Evolutionary conservation across 306 rosid species (phyloP), one percentile per base, ranked within the genome.

Genomic region (Begonia masoniana): DNA sequence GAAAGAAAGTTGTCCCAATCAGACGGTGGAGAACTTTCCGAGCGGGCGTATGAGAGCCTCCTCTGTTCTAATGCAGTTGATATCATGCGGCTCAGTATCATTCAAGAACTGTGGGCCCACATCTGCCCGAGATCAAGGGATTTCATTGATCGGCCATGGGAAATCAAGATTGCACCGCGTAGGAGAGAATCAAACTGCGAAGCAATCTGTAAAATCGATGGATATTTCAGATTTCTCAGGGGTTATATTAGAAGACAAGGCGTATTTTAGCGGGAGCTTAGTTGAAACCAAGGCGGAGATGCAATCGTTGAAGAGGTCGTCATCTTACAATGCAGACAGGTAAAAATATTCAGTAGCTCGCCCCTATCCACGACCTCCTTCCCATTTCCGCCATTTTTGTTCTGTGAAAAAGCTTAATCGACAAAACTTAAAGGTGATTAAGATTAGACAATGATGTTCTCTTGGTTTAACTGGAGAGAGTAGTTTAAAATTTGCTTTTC

Each of bases 251-350:
- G 39, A 31, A 77, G 97, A 91, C 10, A 85, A 78, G 52, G 99
- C 85, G 64, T 83, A 86, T 66, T 91, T 91, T 51, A 91, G 99
- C 70, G 99, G 86, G 21, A 91, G 96, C 71, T 64, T 91, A 60
- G 79, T 91, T 26, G 96, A 86, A 68, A 81, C 92, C 3, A 78
- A 70, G 15, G 72, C 68, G 35, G 53, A 54, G 7, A 80, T 63
- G 49, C 7, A 21, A 47, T 17, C 73, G 11, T 60, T 91, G 50
- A 84, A 91, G 68, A 78, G 94, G 57, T 91, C 96, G 0, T 83
- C 94, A 43, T 91, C 97, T 47, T 85, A 77, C 81, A 78, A 86
- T 68, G 92, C 99, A 23, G 96, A 91, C 49, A 62, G 94, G 99
- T 81, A 71, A 19, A 31, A 31, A 31, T 2, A 2, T 21, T 21